Evolutionary conservation across 352 stramenopile species (phyloP), one percentile per base, ranked within the genome.

Genomic region (Phytophthora syringae): DNA sequence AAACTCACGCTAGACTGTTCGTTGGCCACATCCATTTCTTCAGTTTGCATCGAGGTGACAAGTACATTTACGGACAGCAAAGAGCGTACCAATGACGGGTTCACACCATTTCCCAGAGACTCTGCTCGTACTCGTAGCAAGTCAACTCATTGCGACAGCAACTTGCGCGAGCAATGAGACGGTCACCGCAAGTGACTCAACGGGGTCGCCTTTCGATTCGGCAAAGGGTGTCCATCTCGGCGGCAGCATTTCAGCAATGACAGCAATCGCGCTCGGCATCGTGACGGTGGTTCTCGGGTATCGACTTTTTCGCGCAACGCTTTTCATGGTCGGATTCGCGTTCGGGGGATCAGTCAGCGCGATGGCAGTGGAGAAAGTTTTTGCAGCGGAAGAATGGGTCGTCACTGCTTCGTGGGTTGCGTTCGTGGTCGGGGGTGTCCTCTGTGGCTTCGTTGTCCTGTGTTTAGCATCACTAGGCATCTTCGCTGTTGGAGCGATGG

Each of bases 281-380:
- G 57, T 74, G 11, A 67, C 74, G 71, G 44, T 74, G 2, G 51
- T 57, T 15, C 65, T 77, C 25, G 86, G 86, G 45, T 93, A 93
- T 67, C 78, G 79, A 13, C 59, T 90, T 44, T 86, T 93, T 57
- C 78, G 82, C 7, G 55, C 45, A 18, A 67, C 82, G 20, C 73
- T 92, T 24, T 90, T 92, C 42, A 52, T 76, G 13, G 64, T 74
- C 16, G 81, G 79, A 13, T 90, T 90, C 57, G 61, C 77, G n/a
- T 62, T 72, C 22, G 83, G 79, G 25, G 76, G 80, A 13, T 73
- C 89, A 6, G 43, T 56, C 0, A 24, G 84, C 21, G 77, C 79
- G 2, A 68, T 77, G 16, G 32, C 74, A 24, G 65, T 75, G 3
- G 82, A 90, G 49, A 21, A 72, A 20, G 40, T 83, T 15, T 83